Base-by-base conservation (phyloP, 306 rosid genomes). In the Gillenia trifoliata region DNA sequence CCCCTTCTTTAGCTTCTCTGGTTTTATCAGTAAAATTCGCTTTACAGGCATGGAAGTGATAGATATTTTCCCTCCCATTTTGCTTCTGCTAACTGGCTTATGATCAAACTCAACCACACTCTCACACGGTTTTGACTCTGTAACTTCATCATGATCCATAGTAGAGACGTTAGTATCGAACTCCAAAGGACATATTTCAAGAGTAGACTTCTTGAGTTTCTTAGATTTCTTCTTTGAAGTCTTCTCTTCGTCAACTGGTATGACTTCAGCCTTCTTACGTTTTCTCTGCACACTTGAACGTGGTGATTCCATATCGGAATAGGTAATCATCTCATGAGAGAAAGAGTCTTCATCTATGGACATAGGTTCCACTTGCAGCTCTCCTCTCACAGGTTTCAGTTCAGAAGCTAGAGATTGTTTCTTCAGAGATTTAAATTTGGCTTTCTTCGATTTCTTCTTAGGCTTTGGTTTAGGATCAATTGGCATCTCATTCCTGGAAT, bases 361-460 rank as follows among this genome's bases (percentile, higher is more conserved):
- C 88, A 91, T 83, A 57, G 83, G 82, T 71, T 88, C 98, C 55
- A 52, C 67, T 57, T 80, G 80, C 45, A 64, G 56, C 71, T 90
- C 96, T 61, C 89, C 87, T 82, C 87, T 90, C 80, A 85, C 74
- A 72, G 78, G 72, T 79, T 84, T 89, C 74, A 78, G 66, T 71
- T 90, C 95, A 82, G 97, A 87, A 22, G 86, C 87, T 78, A 94
- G 77, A 73, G 98, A 87, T 64, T 90, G 90, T 78, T 90, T 92
- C 89, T 94, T 94, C 78, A 94, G 78, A 67, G 98, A 91, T 79
- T 94, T 94, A 81, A 90, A 94, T 88, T 94, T 94, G 36, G 93
- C 79, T 74, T 92, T 94, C 92, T 94, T 94, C 3, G 88, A 76
- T 83, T 94, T 94, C 96, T 89, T 94, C 80, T 90, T 94, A 66